Evolutionary conservation across 2,329 filamentous ascomycete genomes (phyloP), one percentile per base, ranked within the genome.

Genomic region (Dendrostoma leiphaemia): DNA sequence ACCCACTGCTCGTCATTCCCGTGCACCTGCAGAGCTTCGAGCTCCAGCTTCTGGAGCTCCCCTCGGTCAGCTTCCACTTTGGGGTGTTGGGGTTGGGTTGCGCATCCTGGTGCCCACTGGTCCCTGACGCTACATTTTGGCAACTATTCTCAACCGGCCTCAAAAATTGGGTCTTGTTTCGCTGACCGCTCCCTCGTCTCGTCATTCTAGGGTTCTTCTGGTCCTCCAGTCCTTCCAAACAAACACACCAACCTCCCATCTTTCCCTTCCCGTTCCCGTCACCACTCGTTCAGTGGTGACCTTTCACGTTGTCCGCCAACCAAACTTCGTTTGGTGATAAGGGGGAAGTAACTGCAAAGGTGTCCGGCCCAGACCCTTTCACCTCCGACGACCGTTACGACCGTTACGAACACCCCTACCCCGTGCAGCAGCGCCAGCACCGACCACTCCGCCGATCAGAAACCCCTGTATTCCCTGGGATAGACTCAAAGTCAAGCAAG

Each of bases 381-480:
- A 63, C 66, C 61, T 67, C 67, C 79, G 66, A 80, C 74, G 78
- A 81, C 78, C 74, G 73, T 77, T 71, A 81, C 80, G 78, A 81
- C 66, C 71, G 64, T 70, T 67, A 81, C 77, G 77, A 77, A 65
- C 69, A 71, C 64, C 71, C 71, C 65, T 67, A 66, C 54, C 60
- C 70, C 58, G 60, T 64, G 62, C 64, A 67, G 56, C 66, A 66
- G 64, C 70, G 65, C 67, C 72, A 73, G 69, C 69, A 66, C 61
- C 68, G 71, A 71, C 74, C 66, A 53, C 60, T 61, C 61, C 63
- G 65, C 61, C 64, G 54, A 60, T 71, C 74, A 62, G 68, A 72
- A 64, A 67, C 65, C 61, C 60, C 66, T 61, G 47, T 58, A 31
- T 49, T 48, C 26, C 37, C 56, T 24, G 56, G 49, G 10, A 48